Percentiles rank a stretch among this genome's conserved stretches.
phyloP scores from a whole-genome alignment of 768 basidiomycete genomes.

The Porphyrellus cyaneotinctus region DNA sequence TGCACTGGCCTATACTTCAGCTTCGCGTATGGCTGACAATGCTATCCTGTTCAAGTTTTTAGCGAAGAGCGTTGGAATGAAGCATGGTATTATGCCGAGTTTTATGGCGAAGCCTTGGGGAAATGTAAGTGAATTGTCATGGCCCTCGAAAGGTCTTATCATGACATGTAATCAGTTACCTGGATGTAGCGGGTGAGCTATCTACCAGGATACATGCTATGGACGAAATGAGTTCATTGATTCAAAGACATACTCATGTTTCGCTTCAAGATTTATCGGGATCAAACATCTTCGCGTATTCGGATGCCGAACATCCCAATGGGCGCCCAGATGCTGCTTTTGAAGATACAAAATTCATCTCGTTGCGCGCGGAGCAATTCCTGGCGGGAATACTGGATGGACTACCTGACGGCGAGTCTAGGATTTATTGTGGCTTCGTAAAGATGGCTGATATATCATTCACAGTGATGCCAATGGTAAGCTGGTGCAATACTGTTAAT shows the following conservation, averaged over 20 bases:
- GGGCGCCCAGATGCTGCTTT: conserved; percentile 71
- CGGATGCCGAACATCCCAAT: conserved; percentile 51
- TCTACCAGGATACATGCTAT: conserved; percentile 7
- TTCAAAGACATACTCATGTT: conserved; percentile 80
- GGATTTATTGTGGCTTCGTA: background rate
- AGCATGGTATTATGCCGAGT: conserved; percentile 82
- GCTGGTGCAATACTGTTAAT: conserved; percentile 9
- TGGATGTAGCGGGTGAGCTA: conserved; percentile 83
- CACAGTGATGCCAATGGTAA: conserved; percentile 80
- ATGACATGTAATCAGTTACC: conserved; percentile 57
- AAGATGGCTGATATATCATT: background rate
- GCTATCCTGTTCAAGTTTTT: conserved; percentile 90
- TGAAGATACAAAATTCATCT: conserved; percentile 81
- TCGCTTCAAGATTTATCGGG: conserved; percentile 70
- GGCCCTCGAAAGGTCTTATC: background rate
- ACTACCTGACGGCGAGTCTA: conserved; percentile 71
- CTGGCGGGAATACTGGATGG: conserved; percentile 91
- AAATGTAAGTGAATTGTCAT: conserved; percentile 50
- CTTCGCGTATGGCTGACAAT: conserved; percentile 83
- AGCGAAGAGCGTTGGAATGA: conserved; percentile 90
- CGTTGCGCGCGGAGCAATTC: conserved; percentile 84
- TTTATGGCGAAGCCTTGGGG: conserved; percentile 99
- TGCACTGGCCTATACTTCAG: conserved; percentile 79
- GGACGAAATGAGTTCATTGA: background rate
- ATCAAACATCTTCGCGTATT: conserved; percentile 75